Evolutionary conservation across 1,284 basidiomycete genomes (phyloP), one percentile per base, ranked within the genome.

Genomic region (Porodaedalea pini): DNA sequence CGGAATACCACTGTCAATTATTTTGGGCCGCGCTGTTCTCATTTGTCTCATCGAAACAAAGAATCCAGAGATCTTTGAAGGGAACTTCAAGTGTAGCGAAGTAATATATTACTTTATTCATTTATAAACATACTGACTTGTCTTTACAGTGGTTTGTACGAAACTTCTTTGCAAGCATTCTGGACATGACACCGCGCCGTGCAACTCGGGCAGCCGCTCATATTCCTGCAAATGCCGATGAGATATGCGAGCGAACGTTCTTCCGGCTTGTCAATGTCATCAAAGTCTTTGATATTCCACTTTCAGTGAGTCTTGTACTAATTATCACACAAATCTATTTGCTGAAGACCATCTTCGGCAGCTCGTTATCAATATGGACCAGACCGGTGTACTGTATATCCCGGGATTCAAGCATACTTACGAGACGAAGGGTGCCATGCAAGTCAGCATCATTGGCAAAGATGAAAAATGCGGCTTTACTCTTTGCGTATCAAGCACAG

Each of bases 381-480:
- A 78, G 59, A 74, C 72, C 2, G 64, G 70, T 34, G 54, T 70
- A 3, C 27, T 70, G 0, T 70, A 66, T 43, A 62, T 64, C 1
- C 69, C 67, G 5, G 66, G 67, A 5, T 56, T 63, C 13, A 61
- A 64, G 29, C 52, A 67, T 53, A 74, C 69, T 5, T 75, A 64
- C 58, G 62, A 67, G 2, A 37, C 60, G 45, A 65, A 45, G 13
- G 71, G 69, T 2, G 45, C 67, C 1, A 69, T 69, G 45, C 71
- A 75, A 49, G 71, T 74, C 4, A 34, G 63, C 2, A 52, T 69
- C 2, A 39, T 69, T 29, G 70, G 71, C 2, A 52, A 54, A 7
- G 72, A 74, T 10, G 73, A 74, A 52, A 75, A 75, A 62, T 65
- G 67, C 0, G 73, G 72, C 32, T 72, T 70, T 43, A 75, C 71